Evolutionary conservation across 441 rosid species (phyloP).

Genomic region (Mallotus repandus): DNA sequence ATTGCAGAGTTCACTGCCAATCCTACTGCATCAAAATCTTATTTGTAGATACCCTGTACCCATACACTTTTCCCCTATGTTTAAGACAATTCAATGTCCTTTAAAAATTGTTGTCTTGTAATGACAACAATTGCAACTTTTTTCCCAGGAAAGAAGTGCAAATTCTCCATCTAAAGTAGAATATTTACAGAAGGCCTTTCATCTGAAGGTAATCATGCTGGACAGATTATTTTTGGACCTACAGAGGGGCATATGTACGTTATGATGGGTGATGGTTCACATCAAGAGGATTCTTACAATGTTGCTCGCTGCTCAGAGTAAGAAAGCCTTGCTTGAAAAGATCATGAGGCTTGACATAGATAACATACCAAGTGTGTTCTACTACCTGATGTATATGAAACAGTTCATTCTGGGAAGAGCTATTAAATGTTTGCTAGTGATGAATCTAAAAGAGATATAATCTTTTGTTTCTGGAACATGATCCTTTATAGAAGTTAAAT

Average conservation of each 20-base stretch:
- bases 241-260: slow-evolving; percentile 58
- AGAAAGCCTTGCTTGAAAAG: slow-evolving; percentile 68
- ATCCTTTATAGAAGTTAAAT: too few relatives aligned
- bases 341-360: slow-evolving; percentile 60
- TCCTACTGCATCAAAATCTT: slow-evolving; percentile 31
- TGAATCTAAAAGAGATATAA: too few relatives aligned
- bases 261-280: slow-evolving; percentile 60
- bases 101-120: not conserved
- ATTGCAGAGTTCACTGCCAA: slow-evolving; percentile 52
- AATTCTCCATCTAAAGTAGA: slow-evolving; percentile 46
- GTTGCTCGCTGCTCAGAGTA: slow-evolving; percentile 46
- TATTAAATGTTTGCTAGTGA: too few relatives aligned
- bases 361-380: slow-evolving; percentile 46
- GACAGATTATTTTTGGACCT: slow-evolving; percentile 65
- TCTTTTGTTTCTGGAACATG: too few relatives aligned
- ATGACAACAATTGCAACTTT: not conserved
- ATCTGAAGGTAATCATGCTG: slow-evolving; percentile 40
- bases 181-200: slow-evolving; percentile 67
- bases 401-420: not conserved
- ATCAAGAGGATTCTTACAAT: slow-evolving; percentile 47
- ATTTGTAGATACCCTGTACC: slow-evolving; percentile 28
- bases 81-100: not conserved
- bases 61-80: not conserved
- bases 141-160: slow-evolving; percentile 34
- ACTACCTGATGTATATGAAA: not conserved